A percentile compares a stretch with the other conserved stretches of the same genome.
Conservation (phyloP, 2,329 filamentous ascomycete genomes). For the Rachicladosporium sp. region DNA sequence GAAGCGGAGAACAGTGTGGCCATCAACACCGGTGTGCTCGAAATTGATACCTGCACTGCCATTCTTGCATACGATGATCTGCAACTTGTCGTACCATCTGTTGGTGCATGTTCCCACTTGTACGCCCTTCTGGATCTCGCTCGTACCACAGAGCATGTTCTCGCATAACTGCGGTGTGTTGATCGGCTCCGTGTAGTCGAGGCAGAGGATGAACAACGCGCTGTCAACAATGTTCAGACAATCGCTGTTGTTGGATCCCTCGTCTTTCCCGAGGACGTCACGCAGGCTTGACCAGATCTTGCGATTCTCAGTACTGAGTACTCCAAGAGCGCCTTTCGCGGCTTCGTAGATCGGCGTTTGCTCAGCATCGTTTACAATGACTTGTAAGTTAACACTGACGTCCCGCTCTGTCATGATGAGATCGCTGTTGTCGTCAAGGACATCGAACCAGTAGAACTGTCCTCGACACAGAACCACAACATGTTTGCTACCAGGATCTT, state of each 20-base stretch:
- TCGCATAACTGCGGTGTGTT: constrained; percentile 75
- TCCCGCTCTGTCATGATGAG: constrained; percentile 96
- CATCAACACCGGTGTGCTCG: constrained; percentile 94
- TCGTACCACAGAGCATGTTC: constrained; percentile 97
- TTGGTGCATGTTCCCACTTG: constrained; percentile 98
- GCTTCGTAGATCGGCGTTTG: constrained; percentile 86
- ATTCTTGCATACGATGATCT: constrained; percentile 98
- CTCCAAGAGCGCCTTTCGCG: constrained; percentile 86
- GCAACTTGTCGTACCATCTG: constrained; percentile 96
- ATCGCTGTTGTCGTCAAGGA: constrained; percentile 85
- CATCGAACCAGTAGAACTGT: constrained; percentile 98
- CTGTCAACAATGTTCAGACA: constrained; percentile 93
- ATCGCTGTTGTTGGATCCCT: constrained; percentile 87
- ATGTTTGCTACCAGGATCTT: constrained; percentile 87
- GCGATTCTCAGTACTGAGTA: constrained; percentile 89
- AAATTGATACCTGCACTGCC: constrained; percentile 98
- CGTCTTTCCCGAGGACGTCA: constrained; percentile 74
- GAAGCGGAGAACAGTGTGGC: constrained; percentile 90
- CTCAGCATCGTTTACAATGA: constrained; percentile 80
- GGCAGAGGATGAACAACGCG: constrained; percentile 78
- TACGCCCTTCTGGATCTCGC: constrained; percentile 78
- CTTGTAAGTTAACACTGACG: constrained; percentile 78
- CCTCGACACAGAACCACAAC: constrained; percentile 86
- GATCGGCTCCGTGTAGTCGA: constrained; percentile 81
- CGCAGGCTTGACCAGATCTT: constrained; percentile 93